Evolutionary conservation across 768 basidiomycete species (phyloP), one percentile per base, ranked within the genome.

Genomic region (Strobilomyces echinocephalus): DNA sequence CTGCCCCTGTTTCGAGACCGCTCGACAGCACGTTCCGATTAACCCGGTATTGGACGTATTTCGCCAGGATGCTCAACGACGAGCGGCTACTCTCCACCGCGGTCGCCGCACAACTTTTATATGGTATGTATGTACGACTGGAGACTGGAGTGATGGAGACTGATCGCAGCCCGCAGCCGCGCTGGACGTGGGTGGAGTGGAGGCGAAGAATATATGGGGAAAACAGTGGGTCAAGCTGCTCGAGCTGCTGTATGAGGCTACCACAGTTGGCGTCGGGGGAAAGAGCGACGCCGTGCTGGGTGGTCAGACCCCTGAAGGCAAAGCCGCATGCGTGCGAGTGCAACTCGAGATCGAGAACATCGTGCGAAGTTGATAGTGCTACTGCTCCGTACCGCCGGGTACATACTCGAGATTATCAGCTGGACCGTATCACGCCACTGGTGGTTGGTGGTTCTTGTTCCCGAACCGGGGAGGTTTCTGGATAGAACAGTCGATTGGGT

Each of bases 181-280:
- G 16, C 67, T 91, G 24, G 87, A 89, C 48, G 85, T 89, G 30
- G 76, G 84, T 59, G 88, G 90, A 3, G 56, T 73, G 24, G 74
- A 81, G 46, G 86, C 84, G 9, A 73, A 73, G 51, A 69, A 74
- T 26, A 69, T 87, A 9, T 91, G 85, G 84, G 89, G 89, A n/a
- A 70, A 74, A 36, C 89, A 91, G 66, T 91, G 87, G 83, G 69
- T 83, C 53, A 91, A 91, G 66, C 68, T 91, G 48, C 75, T 92
- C 20, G 77, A 73, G 24, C 66, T 88, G 14, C 65, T 91, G 14
- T 83, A 90, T 56, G 78, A 84, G 48, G 83, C 84, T 8, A 73
- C 81, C 38, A 87, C 81, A 0, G 67, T 62, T 5, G 85, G 85
- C 6, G 71, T 81, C 49, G 77, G 74, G 42, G 50, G 66, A 8